Evolutionary conservation across 345 rosid genomes (phyloP), one percentile per base, ranked within the genome.

Genomic region (Acer campestre): DNA sequence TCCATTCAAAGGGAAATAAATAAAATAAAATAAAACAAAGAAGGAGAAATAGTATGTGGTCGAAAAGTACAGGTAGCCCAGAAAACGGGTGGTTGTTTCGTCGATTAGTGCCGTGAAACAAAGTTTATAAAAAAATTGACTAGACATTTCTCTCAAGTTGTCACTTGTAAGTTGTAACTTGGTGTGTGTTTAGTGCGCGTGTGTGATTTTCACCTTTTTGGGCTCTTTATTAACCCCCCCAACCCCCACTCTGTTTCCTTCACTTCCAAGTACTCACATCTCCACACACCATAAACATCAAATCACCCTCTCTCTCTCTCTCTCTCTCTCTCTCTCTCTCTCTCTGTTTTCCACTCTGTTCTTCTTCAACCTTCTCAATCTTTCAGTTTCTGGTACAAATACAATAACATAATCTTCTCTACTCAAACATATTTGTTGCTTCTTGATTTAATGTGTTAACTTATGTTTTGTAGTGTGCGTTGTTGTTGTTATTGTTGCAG

Each of bases 31-130:
- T 13, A 13, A 49, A 49, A 11, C 3, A 2, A 11, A 13, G 3
- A 13, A 49, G 17, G 0, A 17, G 6, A 6, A 42, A 73, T 58
- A 27, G 42, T 16, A 56, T 79, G 83, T 75, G 79, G 78, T 81
- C 77, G 79, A 83, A 85, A 86, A 82, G 82, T 82, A 68, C 86
- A 85, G 82, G 77, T 71, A 86, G 79, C 78, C 83, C 80, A 78
- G 84, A 85, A 79, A 82, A 82, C 79, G 71, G 70, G 49, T 70
- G 77, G 79, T 63, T 61, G 81, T 79, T 82, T 84, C 81, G 84
- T 84, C 79, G 31, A 53, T 55, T 82, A 61, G 78, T 80, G 76
- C 70, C 71, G 69, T 67, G 78, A 76, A 66, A 64, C 63, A 64
- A 20, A 69, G 72, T 29, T 44, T 76, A 86, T 35, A 87, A 83